Base-by-base conservation (phyloP, 345 rosid species). In the Eutrema japonicum region DNA sequence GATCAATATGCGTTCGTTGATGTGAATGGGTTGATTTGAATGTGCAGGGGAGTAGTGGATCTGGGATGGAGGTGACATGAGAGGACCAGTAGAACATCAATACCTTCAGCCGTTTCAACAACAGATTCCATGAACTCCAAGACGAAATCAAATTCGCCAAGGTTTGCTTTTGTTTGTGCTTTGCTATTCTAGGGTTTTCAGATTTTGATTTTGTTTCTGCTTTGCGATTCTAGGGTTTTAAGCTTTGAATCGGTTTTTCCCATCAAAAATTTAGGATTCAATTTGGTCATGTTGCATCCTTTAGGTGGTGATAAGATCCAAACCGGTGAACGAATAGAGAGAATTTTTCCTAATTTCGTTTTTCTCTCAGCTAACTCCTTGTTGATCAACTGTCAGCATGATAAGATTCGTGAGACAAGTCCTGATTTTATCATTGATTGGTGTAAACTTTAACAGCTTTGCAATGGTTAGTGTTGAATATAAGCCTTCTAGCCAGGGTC, bases 11-110 rank as follows among this genome's bases (percentile, higher is more conserved):
- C 0, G 52, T 4, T 4, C 5, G 38, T 54, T 18, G 22, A 18
- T 18, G 54, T 47, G 53, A 46, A 43, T 73, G 46, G n/a, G 33
- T 71, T 18, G 58, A 54, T 57, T n/a, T n/a, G n/a, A n/a, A n/a
- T n/a, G 72, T 80, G 72, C 71, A 92, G 95, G 85, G 93, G 3
- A 59, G 76, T 9, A 87, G 87, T 67, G 96, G 91, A 84, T 87
- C 97, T 78, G 96, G 82, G 50, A 87, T 71, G 72, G 89, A 82
- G 84, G 99, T 95, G 29, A 95, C 97, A 3, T 95, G 99, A 98
- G 94, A 90, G 66, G 99, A 95, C 60, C 99, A 95, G 85, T 96
- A 86, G 75, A 95, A 90, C 81, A 95, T 95, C 66, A 92, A 92
- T 80, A 87, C 64, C 64, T 95, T 95, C 71, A 86, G 88, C 27